Evolutionary conservation across 805 yeast species (phyloP), one percentile per base, ranked within the genome.

Genomic region (Wickerhamiella dianesei): DNA sequence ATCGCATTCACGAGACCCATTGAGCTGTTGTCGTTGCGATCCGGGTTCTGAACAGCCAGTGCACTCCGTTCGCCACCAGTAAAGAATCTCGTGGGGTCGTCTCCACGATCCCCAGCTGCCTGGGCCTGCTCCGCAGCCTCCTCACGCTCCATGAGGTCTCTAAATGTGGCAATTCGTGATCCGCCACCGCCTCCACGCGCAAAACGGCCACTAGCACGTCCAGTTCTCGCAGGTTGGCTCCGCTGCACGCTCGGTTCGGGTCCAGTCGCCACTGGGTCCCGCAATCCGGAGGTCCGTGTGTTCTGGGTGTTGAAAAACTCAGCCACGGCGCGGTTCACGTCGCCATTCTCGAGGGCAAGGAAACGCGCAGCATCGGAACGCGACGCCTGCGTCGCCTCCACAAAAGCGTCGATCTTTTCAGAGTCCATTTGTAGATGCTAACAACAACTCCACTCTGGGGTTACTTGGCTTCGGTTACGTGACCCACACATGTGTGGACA

Each of bases 41-140:
- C 65, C 13, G 87, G 88, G 57, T 80, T 79, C 58, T 82, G 86
- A 14, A 82, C 92, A 48, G 82, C 83, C 55, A 82, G 67, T 2
- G 75, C 88, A 3, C 84, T 77, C 61, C 80, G 80, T 58, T 82
- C 88, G 46, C 80, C 80, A 13, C 80, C 80, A 3, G 79, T 72
- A 61, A 75, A 62, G 57, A 65, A 56, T 61, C 72, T 56, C 51
- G 71, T 69, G 19, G 65, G 67, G 35, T 61, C 64, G 32, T 61
- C 48, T 14, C 21, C 22, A 19, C n/a, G 51, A 48, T 16, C 53
- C 8, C 16, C 39, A 36, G 19, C 8, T 5, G 16, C 39, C 5
- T 36, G 16, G 5, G 16, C 39, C 32, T 25, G 32, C 19, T 14
- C 39, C 8, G 19, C 39, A 36, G 39, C 20, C 37, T 45, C 43